phyloP scores from a whole-genome alignment of 2,329 filamentous ascomycete genomes.

The Cladosporium sp. region DNA sequence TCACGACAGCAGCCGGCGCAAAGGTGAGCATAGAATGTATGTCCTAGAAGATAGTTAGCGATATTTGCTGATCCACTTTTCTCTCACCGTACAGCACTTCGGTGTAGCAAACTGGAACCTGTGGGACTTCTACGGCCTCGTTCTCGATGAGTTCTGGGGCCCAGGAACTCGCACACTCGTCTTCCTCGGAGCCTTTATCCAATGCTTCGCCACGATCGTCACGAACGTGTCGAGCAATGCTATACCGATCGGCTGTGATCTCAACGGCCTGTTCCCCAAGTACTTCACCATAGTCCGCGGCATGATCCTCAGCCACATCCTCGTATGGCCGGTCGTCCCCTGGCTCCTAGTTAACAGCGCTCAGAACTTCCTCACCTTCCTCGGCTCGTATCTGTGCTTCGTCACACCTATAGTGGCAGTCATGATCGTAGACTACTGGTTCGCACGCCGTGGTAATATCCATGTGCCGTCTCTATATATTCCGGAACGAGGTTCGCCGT shows the following conservation, averaged over 20 bases:
- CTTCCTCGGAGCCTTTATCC: constrained; percentile 41
- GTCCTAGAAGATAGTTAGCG: too few relatives aligned
- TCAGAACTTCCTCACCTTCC: constrained; percentile 44
- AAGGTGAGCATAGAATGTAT: constrained; percentile 11
- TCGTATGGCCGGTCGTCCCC: constrained; percentile 41
- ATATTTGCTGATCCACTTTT: not conserved
- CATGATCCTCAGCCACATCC: constrained; percentile 43
- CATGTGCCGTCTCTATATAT: constrained; percentile 43
- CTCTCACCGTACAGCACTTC: constrained; percentile 19
- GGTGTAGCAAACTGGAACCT: constrained; percentile 47
- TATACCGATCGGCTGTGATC: constrained; percentile 45
- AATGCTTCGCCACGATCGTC: constrained; percentile 43
- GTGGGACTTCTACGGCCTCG: constrained; percentile 46
- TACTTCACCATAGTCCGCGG: constrained; percentile 48
- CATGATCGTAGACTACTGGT: constrained; percentile 45
- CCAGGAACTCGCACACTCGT: constrained; percentile 41
- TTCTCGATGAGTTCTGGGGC: constrained; percentile 43
- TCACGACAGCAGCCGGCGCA: constrained; percentile 41
- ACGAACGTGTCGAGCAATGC: constrained; percentile 47
- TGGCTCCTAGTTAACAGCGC: constrained; percentile 47
- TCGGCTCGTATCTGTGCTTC: constrained; percentile 45
- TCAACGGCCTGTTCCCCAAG: constrained; percentile 44
- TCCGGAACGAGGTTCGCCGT: constrained; percentile 22
- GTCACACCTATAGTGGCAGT: constrained; percentile 42
- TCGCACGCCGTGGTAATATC: constrained; percentile 43